These are phyloP conservation scores for Fusarium anthophilum DNA, from an alignment of 2,329 filamentous ascomycete genomes.

Conservation along the genomic window DNA sequence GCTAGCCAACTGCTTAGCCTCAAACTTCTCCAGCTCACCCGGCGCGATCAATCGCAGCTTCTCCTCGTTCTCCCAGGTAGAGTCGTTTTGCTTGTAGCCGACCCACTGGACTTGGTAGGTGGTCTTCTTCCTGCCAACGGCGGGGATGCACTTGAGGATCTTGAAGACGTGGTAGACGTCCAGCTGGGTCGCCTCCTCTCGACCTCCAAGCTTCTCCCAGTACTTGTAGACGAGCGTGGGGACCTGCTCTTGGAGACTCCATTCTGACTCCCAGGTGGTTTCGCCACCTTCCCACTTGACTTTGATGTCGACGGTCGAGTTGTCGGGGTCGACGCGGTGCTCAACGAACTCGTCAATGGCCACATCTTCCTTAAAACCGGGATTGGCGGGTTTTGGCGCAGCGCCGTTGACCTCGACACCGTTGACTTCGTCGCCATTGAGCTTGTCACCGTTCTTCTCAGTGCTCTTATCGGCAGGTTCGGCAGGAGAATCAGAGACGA, in stretches of 20 bases:
- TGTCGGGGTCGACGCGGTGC: conserved; percentile 36
- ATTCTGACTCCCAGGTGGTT: conserved; percentile 40
- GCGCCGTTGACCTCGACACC: conserved; percentile 16
- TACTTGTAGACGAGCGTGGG: conserved; percentile 41
- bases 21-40: conserved; percentile 37
- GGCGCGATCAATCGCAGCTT: conserved; percentile 39
- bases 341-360: conserved; percentile 36
- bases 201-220: conserved; percentile 39
- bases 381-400: background rate
- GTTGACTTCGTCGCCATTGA: conserved; percentile 5
- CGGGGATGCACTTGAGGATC: conserved; percentile 36
- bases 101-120: conserved; percentile 43
- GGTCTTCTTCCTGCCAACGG: conserved; percentile 26
- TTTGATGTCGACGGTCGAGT: conserved; percentile 38
- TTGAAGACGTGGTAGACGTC: conserved; percentile 42
- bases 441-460: background rate
- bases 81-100: conserved; percentile 37
- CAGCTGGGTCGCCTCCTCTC: conserved; percentile 37
- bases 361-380: conserved; percentile 28
- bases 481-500: background rate
- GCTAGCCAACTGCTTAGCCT: conserved; percentile 33
- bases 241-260: conserved; percentile 41
- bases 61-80: conserved; percentile 37
- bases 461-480: background rate
- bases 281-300: conserved; percentile 40